Evolutionary conservation across 2,329 filamentous ascomycete genomes (phyloP), one percentile per base, ranked within the genome.

Genomic region (Colletotrichum horii): DNA sequence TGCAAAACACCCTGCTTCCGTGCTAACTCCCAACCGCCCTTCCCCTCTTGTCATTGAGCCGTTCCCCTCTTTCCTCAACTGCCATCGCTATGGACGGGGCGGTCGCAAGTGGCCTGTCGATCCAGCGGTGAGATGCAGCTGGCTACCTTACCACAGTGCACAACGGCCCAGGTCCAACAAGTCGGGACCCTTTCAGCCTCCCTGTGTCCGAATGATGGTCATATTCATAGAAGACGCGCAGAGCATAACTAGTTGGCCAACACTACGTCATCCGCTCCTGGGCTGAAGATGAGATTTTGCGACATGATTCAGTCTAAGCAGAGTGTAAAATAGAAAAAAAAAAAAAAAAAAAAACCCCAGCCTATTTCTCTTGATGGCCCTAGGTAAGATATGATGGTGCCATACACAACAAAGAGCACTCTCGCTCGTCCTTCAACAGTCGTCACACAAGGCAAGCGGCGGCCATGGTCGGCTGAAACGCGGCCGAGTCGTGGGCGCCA

Each of bases 121-220:
- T 74, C 60, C 67, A 74, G 71, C 67, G 60, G 58, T 71, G 71
- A 74, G 71, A 28, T 70, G 60, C 48, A 70, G 71, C 34, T 22
- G 24, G 36, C 61, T 38, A 38, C 34, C 16, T 34, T 38, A 38
- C 34, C 16, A n/a, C 34, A 70, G 4, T n/a, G 55, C 43, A 22
- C 56, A 55, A 28, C 38, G 15, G 26, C 19, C 48, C 26, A 62
- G 28, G 32, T 19, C 30, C 43, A 22, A 62, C 38, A 43, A 43
- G 38, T n/a, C n/a, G n/a, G n/a, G n/a, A 12, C 38, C 28, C 30
- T 26, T 56, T n/a, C 22, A 24, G 30, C 16, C 55, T 28, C 43
- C 66, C 12, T 55, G 15, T 52, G 36, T 48, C 36, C 26, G 36
- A 9, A n/a, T 32, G 9, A 15, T 48, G 11, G 43, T 3, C 7